Evolutionary conservation across 495 filamentous ascomycete species (phyloP), one percentile per base, ranked within the genome.

Genomic region (Podospora sp.): DNA sequence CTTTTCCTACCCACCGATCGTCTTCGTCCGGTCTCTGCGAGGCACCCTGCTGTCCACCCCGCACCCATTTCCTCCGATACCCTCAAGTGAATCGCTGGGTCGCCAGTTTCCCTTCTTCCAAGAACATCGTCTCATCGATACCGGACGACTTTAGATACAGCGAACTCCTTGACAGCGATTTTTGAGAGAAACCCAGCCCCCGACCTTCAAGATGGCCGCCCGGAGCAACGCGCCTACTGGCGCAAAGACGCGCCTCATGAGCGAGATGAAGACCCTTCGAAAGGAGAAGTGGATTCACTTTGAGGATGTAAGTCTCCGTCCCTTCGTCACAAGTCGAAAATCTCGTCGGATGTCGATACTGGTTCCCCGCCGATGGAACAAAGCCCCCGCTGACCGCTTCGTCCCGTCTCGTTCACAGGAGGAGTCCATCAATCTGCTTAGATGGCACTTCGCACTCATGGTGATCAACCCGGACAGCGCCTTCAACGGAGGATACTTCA

Each of bases 211-310:
- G 62, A 60, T 61, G 26, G 74, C 72, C 67, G 65, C 69, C 36
- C 63, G 66, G 24, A 26, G 52, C 20, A 33, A 57, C 24, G 64
- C 60, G 60, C 64, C 72, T 14, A 74, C 74, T 21, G 81, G 80
- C 66, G 90, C 94, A 7, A 91, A 93, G 76, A 88, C 91, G 55
- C 90, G 95, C 35, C 85, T 99, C 35, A 92, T 95, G 91, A 89
- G 88, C 63, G 95, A 98, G 83, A 91, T 90, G 84, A 92, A 92
- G 78, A 80, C 86, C 18, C 85, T 97, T 8, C 83, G 86, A 12
- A 89, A 92, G 72, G 94, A 98, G 83, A 90, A 91, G 71, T 99
- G 95, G 95, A 92, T 96, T 29, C 86, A 97, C 72, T 90, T 97
- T 70, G 92, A 77, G 69, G 86, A 77, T 62, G 67, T 77, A 69